A percentile compares a stretch with the other conserved stretches of the same genome.
phyloP scores from a whole-genome alignment of 345 rosid species.

The Cardiospermum halicacabum region DNA sequence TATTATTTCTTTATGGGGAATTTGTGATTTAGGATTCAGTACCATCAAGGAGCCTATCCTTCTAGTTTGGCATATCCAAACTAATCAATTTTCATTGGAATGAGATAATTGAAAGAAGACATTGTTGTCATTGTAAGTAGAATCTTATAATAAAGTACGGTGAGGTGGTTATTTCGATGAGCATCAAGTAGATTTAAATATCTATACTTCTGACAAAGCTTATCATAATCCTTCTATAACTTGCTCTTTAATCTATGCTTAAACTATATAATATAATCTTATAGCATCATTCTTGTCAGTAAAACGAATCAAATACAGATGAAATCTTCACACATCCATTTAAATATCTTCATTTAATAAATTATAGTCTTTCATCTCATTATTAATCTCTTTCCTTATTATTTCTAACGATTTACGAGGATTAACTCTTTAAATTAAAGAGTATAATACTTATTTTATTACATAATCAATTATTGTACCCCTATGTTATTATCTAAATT shows the following conservation, averaged over 20 bases:
- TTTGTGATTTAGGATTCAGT: too few species aligned
- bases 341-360: not conserved
- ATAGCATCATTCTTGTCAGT: slow-evolving; percentile 2
- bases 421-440: not conserved
- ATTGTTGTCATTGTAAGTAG: too few species aligned
- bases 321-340: not conserved
- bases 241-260: not conserved
- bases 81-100: too few species aligned
- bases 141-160: too few species aligned
- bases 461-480: too few species aligned
- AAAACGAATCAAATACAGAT: not conserved
- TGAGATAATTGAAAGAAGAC: too few species aligned
- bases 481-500: not conserved
- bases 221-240: not conserved
- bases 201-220: not conserved
- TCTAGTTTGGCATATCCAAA: too few species aligned
- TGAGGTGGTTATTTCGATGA: not conserved
- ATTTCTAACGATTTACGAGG: not conserved
- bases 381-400: not conserved
- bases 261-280: not conserved
- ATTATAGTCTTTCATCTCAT: not conserved
- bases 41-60: too few species aligned
- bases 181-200: not conserved
- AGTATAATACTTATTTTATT: too few species aligned
- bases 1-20: too few species aligned